A percentile compares a stretch with the other conserved stretches of the same genome.
These are phyloP conservation scores for Codiaeum variegatum DNA, from an alignment of 441 rosid genomes.

Conservation along the genomic window DNA sequence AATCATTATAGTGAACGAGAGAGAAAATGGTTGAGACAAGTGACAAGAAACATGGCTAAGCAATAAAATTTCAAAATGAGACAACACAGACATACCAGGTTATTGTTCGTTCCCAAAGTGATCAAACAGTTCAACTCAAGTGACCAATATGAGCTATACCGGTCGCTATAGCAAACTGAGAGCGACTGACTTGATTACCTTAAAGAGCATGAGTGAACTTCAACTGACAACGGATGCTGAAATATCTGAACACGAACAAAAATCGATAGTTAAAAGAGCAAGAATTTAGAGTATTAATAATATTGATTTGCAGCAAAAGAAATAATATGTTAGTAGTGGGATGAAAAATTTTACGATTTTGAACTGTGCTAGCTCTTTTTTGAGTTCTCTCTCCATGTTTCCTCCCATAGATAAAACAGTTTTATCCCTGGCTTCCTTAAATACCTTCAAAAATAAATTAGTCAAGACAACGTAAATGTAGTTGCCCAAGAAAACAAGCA, in stretches of 20 bases:
- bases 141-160: not conserved
- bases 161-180: not conserved
- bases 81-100: not conserved
- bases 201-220: slow-evolving; percentile 6
- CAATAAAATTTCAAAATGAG: not conserved
- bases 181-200: not conserved
- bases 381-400: slow-evolving; percentile 26
- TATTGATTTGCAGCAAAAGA: not conserved
- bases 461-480: slow-evolving; percentile 13
- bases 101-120: not conserved
- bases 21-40: not conserved
- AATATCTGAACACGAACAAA: slow-evolving; percentile 34
- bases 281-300: slow-evolving; percentile 7
- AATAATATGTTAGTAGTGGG: not conserved
- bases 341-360: slow-evolving; percentile 33
- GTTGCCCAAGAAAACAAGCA: not conserved
- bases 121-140: not conserved
- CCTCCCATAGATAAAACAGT: slow-evolving; percentile 16
- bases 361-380: slow-evolving; percentile 43
- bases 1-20: no score
- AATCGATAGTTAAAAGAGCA: slow-evolving; percentile 5
- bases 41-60: not conserved
- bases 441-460: slow-evolving; percentile 32
- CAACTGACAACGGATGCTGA: slow-evolving; percentile 30
- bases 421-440: slow-evolving; percentile 27